phyloP scores from a whole-genome alignment of 2,329 filamentous ascomycete genomes.

The Colletotrichum liaoningense region DNA sequence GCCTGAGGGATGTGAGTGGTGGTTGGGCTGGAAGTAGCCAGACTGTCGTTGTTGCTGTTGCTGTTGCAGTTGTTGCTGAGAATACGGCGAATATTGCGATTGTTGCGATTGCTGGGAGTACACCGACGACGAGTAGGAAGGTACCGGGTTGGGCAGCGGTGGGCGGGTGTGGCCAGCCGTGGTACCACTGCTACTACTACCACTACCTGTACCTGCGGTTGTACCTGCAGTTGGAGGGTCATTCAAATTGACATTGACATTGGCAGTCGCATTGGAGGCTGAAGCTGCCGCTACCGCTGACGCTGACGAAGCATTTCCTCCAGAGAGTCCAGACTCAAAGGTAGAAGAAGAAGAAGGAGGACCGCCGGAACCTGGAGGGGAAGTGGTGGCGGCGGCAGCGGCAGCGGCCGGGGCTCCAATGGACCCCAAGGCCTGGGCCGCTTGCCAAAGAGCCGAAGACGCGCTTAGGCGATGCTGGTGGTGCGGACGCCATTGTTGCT shows the following conservation, averaged over 20 bases:
- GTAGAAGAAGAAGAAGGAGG: neutral
- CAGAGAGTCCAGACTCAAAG: neutral
- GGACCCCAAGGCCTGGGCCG: conserved; percentile 31
- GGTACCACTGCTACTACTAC: conserved; percentile 27
- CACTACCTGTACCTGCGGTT: conserved; percentile 30
- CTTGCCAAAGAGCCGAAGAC: conserved; percentile 31
- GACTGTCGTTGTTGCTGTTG: conserved; percentile 9
- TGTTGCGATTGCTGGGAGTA: neutral
- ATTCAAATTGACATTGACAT: neutral
- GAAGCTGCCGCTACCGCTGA: neutral
- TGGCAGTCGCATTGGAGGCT: neutral
- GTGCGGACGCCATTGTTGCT: conserved; percentile 11
- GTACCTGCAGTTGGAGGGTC: conserved; percentile 3
- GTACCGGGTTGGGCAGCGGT: conserved; percentile 25
- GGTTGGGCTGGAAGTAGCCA: conserved; percentile 10
- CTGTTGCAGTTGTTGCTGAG: neutral
- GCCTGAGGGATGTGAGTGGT: neutral
- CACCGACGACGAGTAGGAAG: neutral
- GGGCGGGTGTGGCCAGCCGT: conserved; percentile 35
- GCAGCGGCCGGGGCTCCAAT: conserved; percentile 29
- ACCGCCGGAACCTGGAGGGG: neutral
- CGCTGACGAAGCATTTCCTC: neutral
- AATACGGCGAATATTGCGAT: neutral
- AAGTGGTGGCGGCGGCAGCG: conserved; percentile 27
- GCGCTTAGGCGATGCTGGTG: conserved; percentile 32